Evolutionary conservation across 2,329 filamentous ascomycete genomes (phyloP), one percentile per base, ranked within the genome.

Genomic region (Colletotrichum limetticola): DNA sequence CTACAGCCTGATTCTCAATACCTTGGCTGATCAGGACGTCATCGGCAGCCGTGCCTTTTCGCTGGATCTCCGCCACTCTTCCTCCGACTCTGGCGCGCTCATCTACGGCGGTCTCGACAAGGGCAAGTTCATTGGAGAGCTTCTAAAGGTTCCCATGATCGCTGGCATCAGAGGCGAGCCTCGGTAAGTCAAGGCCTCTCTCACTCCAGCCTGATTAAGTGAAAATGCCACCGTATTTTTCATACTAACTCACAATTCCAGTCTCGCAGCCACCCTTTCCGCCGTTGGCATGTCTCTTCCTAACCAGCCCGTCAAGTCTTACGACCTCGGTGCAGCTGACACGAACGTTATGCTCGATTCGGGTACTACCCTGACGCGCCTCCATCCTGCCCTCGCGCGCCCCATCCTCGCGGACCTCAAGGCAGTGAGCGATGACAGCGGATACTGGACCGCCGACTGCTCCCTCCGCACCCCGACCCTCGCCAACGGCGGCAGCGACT

Each of bases 1-100:
- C 2, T 92, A 92, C 70, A 87, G 86, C 1, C 84, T 89, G 28
- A 83, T 92, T 24, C 80, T 89, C 58, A 87, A 87, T 75, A 86
- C 82, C 26, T 83, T 90, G 78, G 82, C 82, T 1, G 76, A 80
- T 0, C 84, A 89, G 75, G 85, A 84, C 19, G 76, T 87, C 42
- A 89, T 88, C 68, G 80, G 83, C 57, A 87, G 84, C 68, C 85
- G 85, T n/a, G 80, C 86, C 46, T 89, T 89, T 76, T 81, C 86
- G 6, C 80, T 90, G 28, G 87, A 89, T 66, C 79, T 90, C 19
- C 86, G 87, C 4, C 83, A 84, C 64, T 75, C 82, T 53, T 84
- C 83, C 14, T 79, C 82, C 12, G 76, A 83, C 16, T 83, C 82
- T 4, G 88, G 88, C 37, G 85, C 87, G 64, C 77, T 90, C 70